phyloP scores from a whole-genome alignment of 2,329 filamentous ascomycete species.

The Penicillium sp. region DNA sequence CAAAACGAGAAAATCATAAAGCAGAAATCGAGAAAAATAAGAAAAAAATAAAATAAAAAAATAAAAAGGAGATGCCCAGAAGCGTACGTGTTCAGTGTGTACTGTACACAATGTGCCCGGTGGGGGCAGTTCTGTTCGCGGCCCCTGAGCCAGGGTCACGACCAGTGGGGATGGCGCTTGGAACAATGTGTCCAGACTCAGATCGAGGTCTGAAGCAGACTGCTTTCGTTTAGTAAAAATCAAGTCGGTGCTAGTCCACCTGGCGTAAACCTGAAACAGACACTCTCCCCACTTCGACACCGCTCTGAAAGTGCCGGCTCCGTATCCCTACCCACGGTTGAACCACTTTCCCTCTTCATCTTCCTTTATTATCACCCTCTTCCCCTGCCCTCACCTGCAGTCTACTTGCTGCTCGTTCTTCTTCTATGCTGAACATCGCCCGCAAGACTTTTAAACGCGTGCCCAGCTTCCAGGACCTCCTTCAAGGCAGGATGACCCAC shows the following conservation, averaged over 20 bases:
- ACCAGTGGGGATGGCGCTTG: constrained; percentile 5
- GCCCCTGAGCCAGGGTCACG: neutral
- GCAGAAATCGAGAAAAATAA: neutral
- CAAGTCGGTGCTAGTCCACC: neutral
- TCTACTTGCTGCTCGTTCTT: constrained; percentile 31
- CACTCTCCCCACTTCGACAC: constrained; percentile 29
- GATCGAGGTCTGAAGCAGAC: neutral
- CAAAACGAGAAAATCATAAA: neutral
- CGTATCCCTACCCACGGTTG: constrained; percentile 25
- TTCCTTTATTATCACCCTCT: constrained; percentile 19
- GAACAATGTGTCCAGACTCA: constrained; percentile 10
- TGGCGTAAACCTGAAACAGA: constrained; percentile 38
- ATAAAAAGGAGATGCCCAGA: neutral
- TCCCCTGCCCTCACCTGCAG: constrained; percentile 25
- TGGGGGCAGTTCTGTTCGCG: constrained; percentile 2
- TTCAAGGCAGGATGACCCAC: constrained; percentile 48
- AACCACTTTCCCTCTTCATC: constrained; percentile 23
- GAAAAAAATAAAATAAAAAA: neutral
- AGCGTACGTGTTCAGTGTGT: constrained; percentile 8
- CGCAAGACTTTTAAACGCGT: constrained; percentile 44
- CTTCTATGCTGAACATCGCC: constrained; percentile 45
- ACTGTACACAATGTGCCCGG: neutral
- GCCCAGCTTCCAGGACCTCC: constrained; percentile 46
- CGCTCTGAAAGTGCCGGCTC: constrained; percentile 26
- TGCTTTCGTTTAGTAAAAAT: neutral